Evolutionary conservation across 2,329 filamentous ascomycete genomes (phyloP).

Genomic region (Exophiala calicioides): DNA sequence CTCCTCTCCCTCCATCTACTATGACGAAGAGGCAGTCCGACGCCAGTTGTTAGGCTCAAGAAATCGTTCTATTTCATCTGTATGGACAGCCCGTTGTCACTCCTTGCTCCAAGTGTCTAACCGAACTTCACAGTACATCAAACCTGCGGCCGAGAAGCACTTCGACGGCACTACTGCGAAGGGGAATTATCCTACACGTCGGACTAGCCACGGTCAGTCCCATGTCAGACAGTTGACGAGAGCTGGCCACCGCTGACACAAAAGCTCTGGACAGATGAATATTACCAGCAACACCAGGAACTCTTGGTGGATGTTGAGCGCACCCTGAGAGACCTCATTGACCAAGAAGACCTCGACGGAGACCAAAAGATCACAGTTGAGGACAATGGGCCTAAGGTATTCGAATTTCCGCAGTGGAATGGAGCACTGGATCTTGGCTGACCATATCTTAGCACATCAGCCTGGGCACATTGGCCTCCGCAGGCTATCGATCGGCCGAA

Average conservation of each 20-base stretch:
- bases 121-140: slow-evolving; percentile 25
- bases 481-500: slow-evolving; percentile 83
- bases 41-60: slow-evolving; percentile 49
- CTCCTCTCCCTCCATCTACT: slow-evolving; percentile 61
- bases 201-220: slow-evolving; percentile 46
- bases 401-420: slow-evolving; percentile 5
- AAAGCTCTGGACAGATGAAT: slow-evolving; percentile 65
- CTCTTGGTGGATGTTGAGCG: slow-evolving; percentile 86
- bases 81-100: slow-evolving; percentile 37
- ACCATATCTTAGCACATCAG: slow-evolving; percentile 65
- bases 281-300: slow-evolving; percentile 66
- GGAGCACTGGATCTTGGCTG: neutral
- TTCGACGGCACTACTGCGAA: slow-evolving; percentile 16
- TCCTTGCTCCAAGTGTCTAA: neutral
- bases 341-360: slow-evolving; percentile 86
- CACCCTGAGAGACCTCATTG: slow-evolving; percentile 75
- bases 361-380: slow-evolving; percentile 99
- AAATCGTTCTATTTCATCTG: slow-evolving; percentile 57
- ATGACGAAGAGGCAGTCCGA: slow-evolving; percentile 54
- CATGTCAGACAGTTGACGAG: neutral
- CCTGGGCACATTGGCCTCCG: slow-evolving; percentile 80
- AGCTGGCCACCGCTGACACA: slow-evolving; percentile 27
- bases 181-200: slow-evolving; percentile 33
- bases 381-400: slow-evolving; percentile 85
- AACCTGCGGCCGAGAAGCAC: slow-evolving; percentile 18